Evolutionary conservation across 2,329 filamentous ascomycete species (phyloP).

Genomic region (Pseudogymnoascus destructans): DNA sequence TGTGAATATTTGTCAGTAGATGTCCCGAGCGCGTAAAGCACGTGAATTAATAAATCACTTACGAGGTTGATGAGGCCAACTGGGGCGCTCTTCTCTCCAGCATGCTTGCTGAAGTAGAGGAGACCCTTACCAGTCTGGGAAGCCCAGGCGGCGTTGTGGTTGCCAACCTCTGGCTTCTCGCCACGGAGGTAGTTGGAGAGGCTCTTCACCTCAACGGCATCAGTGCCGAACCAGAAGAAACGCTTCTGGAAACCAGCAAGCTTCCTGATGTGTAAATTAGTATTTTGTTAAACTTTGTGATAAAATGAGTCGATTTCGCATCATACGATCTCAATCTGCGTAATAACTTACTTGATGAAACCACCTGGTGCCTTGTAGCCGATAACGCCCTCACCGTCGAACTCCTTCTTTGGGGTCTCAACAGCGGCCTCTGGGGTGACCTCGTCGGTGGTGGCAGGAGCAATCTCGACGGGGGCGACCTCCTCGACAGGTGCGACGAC

Average conservation of each 20-base stretch:
- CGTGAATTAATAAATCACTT: conserved; percentile 28
- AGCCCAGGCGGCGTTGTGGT: conserved; percentile 78
- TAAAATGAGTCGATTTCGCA: not conserved
- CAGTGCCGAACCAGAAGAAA: conserved; percentile 75
- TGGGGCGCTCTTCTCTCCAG: conserved; percentile 67
- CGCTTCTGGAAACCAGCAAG: conserved; percentile 72
- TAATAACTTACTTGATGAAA: conserved; percentile 64
- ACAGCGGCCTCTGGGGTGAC: conserved; percentile 26
- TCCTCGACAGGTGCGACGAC: conserved; percentile 27
- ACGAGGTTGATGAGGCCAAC: conserved; percentile 77
- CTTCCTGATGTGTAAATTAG: conserved; percentile 41
- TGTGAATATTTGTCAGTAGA: conserved; percentile 27
- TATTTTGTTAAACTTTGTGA: conserved; percentile 5
- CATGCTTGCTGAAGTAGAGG: conserved; percentile 69
- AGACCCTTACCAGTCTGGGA: conserved; percentile 91
- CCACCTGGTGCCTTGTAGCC: conserved; percentile 75
- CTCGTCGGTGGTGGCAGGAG: conserved; percentile 26
- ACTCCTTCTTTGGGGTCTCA: conserved; percentile 43
- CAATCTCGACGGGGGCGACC: conserved; percentile 25
- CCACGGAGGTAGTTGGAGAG: conserved; percentile 68
- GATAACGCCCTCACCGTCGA: conserved; percentile 70
- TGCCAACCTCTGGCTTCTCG: conserved; percentile 71
- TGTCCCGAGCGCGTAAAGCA: not conserved
- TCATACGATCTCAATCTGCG: not conserved
- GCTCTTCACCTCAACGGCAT: conserved; percentile 60